phyloP scores from a whole-genome alignment of 495 filamentous ascomycete species.

The Penicillium antarcticum region DNA sequence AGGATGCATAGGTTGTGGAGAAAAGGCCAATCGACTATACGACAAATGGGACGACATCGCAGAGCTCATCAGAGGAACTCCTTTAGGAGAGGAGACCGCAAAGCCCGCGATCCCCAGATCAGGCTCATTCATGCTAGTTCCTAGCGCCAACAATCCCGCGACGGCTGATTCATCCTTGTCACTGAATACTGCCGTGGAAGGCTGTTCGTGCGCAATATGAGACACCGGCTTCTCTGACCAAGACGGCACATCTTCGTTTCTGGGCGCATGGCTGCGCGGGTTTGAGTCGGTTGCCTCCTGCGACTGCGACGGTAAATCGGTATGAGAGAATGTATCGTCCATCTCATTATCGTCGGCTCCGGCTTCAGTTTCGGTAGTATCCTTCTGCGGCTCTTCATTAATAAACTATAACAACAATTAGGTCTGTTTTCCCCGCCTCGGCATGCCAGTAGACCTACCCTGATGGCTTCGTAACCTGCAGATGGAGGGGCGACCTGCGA shows the following conservation, averaged over 20 bases:
- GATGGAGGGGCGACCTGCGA: slow-evolving; percentile 9
- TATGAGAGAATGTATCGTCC: slow-evolving; percentile 1
- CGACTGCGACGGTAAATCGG: not conserved
- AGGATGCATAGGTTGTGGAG: not conserved
- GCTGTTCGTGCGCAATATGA: not conserved
- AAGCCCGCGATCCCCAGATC: slow-evolving; percentile 10
- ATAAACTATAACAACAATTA: slow-evolving; percentile 22
- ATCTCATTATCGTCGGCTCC: not conserved
- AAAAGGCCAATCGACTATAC: not conserved
- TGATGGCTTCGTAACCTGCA: slow-evolving; percentile 20
- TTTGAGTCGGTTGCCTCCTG: not conserved
- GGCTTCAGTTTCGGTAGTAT: not conserved
- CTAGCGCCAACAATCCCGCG: slow-evolving; percentile 31
- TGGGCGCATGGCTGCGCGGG: not conserved
- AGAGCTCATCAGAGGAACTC: not conserved
- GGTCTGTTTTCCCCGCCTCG: too few relatives aligned
- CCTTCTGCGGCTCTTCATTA: slow-evolving; percentile 16
- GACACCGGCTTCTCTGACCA: not conserved
- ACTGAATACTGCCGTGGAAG: slow-evolving; percentile 8
- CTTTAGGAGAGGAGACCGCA: slow-evolving; percentile 1
- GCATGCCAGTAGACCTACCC: slow-evolving; percentile 8
- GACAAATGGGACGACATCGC: not conserved
- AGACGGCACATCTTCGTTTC: not conserved
- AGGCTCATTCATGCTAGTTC: slow-evolving; percentile 13
- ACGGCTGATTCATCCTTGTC: slow-evolving; percentile 34